phyloP scores from a whole-genome alignment of 176 grass and related monocot species.

The Oryza glumipatula region DNA sequence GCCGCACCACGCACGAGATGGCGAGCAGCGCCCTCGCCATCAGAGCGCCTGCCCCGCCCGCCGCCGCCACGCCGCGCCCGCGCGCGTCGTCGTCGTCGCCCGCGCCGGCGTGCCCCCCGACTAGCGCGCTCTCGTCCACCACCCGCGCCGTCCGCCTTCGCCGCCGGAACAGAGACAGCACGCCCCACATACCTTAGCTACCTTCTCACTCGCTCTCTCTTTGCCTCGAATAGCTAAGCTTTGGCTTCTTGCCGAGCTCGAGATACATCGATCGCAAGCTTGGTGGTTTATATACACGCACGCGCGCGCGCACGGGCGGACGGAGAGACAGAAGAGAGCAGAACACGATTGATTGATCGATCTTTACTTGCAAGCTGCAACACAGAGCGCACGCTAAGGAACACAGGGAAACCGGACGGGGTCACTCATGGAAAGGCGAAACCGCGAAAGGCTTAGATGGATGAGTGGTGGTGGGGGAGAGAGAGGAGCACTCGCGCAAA shows the following conservation, averaged over 20 bases:
- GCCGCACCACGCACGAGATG: slow-evolving; percentile 32
- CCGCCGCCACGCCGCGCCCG: background rate
- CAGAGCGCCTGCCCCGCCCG: background rate
- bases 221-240: too few relatives aligned
- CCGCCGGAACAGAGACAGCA: slow-evolving; percentile 33
- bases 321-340: background rate
- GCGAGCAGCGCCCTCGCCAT: slow-evolving; percentile 39
- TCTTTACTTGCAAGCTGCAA: background rate
- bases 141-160: slow-evolving; percentile 36
- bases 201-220: too few relatives aligned
- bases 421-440: background rate
- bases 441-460: background rate
- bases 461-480: background rate
- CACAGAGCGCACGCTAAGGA: background rate
- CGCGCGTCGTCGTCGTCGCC: background rate
- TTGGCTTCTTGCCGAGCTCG: background rate
- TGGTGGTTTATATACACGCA: background rate
- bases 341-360: background rate
- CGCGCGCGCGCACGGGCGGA: too few relatives aligned
- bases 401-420: background rate
- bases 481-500: slow-evolving; percentile 35
- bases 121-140: slow-evolving; percentile 43
- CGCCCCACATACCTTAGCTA: slow-evolving; percentile 19
- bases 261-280: background rate
- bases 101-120: background rate